Evolutionary conservation across 192 early-diverging fungal genomes (phyloP), one percentile per base, ranked within the genome.

Genomic region (Allomyces macrogynus): DNA sequence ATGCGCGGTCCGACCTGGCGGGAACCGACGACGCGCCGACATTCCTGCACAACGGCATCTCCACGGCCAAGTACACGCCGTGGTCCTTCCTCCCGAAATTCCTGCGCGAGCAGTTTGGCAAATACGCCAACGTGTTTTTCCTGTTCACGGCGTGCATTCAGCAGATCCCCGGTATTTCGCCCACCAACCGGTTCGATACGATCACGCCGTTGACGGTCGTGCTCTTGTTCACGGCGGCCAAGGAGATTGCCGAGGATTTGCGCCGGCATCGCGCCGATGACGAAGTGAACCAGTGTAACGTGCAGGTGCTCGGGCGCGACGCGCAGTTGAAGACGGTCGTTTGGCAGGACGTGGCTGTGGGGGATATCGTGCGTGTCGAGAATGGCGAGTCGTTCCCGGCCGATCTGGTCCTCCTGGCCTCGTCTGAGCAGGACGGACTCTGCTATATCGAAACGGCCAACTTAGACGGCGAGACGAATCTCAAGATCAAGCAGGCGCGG

Each of bases 61-160:
- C 89, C 42, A 97, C 96, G 11, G 88, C 89, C 67, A 99, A 99
- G 76, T 99, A 99, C 80, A 95, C 88, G 69, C 61, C 84, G 27
- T 66, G 87, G n/a, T 91, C 93, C 12, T 99, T 99, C 67, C 62
- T 97, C 61, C 89, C 89, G 65, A 94, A 90, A 78, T 97, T 97
- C 71, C 77, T 99, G 61, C 87, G 86, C 64, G 95, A 96, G 75
- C 92, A 99, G 80, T 99, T 99, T 68, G 89, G 87, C 61, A 93
- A 94, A 76, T 97, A 96, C 77, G 96, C 96, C 65, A 99, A 99
- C 77, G 74, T 97, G 70, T 99, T 97, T 71, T 99, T 99, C 81
- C 75, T 99, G 74, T 95, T 99, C 73, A 97, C 91, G 18, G 92
- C 89, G 11, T 84, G 82, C 61, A 95, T 97, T 62, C 93, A 95